A percentile compares a stretch with the other conserved stretches of the same genome.
These are phyloP conservation scores for Knoxdaviesia capensis DNA, from an alignment of 2,329 filamentous ascomycete genomes.

Conservation along the genomic window DNA sequence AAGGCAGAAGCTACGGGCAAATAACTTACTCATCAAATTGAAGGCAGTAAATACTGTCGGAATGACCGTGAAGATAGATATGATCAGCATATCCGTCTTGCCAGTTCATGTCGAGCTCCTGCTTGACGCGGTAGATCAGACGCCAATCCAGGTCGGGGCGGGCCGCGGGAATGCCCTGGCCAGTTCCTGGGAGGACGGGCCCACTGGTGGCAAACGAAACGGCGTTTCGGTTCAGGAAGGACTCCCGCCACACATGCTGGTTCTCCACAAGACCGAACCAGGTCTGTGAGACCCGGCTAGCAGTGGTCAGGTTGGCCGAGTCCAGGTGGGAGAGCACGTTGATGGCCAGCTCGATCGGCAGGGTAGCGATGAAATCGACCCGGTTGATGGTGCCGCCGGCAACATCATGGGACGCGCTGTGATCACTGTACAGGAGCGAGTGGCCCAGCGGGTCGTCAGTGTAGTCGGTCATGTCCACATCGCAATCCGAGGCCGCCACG, in stretches of 20 bases:
- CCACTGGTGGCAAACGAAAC: slow-evolving; percentile 36
- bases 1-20: background rate
- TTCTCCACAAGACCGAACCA: slow-evolving; percentile 29
- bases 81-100: slow-evolving; percentile 48
- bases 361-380: slow-evolving; percentile 33
- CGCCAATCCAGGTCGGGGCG: slow-evolving; percentile 61
- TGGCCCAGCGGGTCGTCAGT: slow-evolving; percentile 1
- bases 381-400: slow-evolving; percentile 24
- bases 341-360: slow-evolving; percentile 38
- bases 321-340: slow-evolving; percentile 37
- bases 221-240: slow-evolving; percentile 40
- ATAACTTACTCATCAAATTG: slow-evolving; percentile 79
- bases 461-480: slow-evolving; percentile 15
- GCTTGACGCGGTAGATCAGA: slow-evolving; percentile 59
- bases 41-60: slow-evolving; percentile 91
- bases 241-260: slow-evolving; percentile 43
- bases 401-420: slow-evolving; percentile 10
- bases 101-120: slow-evolving; percentile 63
- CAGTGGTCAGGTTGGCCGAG: slow-evolving; percentile 25
- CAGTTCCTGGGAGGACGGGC: slow-evolving; percentile 29
- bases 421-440: too few relatives aligned
- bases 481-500: slow-evolving; percentile 21
- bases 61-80: slow-evolving; percentile 80
- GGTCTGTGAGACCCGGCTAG: slow-evolving; percentile 25
- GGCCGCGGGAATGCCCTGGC: slow-evolving; percentile 33